Base-by-base conservation (phyloP, 2,329 filamentous ascomycete species). In the Fusarium brevicatenulatum region DNA sequence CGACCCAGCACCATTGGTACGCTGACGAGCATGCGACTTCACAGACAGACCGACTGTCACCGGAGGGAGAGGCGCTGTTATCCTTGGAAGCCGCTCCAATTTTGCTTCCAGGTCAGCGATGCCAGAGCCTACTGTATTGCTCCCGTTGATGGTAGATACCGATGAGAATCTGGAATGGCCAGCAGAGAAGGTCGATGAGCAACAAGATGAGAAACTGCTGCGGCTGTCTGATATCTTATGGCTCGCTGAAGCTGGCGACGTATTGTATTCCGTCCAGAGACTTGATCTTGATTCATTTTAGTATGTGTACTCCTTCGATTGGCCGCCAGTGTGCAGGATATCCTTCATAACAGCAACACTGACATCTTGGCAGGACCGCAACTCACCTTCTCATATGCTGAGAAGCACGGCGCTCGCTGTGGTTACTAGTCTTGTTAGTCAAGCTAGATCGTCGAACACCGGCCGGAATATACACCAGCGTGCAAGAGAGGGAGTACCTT, bases 111-210 rank as follows among this genome's bases (percentile, higher is more conserved):
- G 78, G 49, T 86, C 84, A 28, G 80, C 78, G 25, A 81, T 70
- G 10, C 81, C 77, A 15, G 80, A 74, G 19, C 77, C 78, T 44
- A 82, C 75, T 18, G 80, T 77, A 63, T 83, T 81, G 12, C 81
- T 78, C 15, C 84, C 84, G 56, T 84, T 84, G 28, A 86, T 81
- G 0, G 86, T 89, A 4, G 88, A 89, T 47, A 85, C 81, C 1
- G 87, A 89, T 4, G 88, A 89, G 55, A 88, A 82, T 42, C 87
- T 82, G 5, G 88, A 89, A 74, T 89, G 86, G 1, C 82, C 81
- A 19, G 81, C 79, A 3, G 86, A 87, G 47, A 81, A 81, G 2
- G 81, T 83, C 6, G 86, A 85, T 6, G 86, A 85, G 23, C 83
- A 82, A 74, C 85, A 85, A 4, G 85, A 87, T 7, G 86, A 86